A percentile compares a stretch with the other conserved stretches of the same genome.
These are phyloP conservation scores for Coniophora puteana DNA, from an alignment of 1,284 basidiomycete genomes.

Conservation along the genomic window DNA sequence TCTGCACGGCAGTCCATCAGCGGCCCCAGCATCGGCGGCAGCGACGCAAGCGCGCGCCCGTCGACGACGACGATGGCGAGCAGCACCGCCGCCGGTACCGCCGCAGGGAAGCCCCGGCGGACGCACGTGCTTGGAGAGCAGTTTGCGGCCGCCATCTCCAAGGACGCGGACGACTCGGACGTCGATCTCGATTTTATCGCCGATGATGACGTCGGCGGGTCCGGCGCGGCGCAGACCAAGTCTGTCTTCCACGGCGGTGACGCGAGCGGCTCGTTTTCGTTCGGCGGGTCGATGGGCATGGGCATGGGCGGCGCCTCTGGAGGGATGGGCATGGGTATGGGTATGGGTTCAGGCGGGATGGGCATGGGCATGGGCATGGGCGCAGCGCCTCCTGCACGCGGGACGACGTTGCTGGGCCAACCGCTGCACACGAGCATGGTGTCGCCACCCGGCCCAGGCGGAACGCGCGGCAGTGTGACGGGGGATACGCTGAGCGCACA, in stretches of 20 bases:
- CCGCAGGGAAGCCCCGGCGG: constrained; percentile 23
- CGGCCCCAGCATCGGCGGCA: constrained; percentile 1
- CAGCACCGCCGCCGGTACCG: no score
- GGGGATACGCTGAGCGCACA: constrained; percentile 31
- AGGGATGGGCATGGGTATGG: no score
- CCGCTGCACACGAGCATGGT: no score
- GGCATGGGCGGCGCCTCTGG: constrained; percentile 26
- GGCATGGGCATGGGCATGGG: constrained; percentile 35
- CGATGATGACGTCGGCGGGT: no score
- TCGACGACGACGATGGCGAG: no score
- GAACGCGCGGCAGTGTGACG: no score
- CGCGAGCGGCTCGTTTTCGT: constrained; percentile 24
- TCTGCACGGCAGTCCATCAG: constrained; percentile 30
- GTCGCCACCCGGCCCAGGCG: constrained; percentile 8
- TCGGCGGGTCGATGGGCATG: constrained; percentile 38
- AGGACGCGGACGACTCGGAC: constrained; percentile 57
- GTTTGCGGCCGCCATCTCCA: constrained; percentile 57
- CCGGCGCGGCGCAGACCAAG: constrained; percentile 21
- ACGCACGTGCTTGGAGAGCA: constrained; percentile 53
- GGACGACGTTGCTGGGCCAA: no score
- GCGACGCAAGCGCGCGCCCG: no score
- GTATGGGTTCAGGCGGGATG: constrained; percentile 31
- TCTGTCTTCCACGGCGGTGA: constrained; percentile 23
- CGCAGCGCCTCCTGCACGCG: constrained; percentile 23
- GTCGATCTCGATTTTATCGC: constrained; percentile 70